Conservation (phyloP, 2,329 filamentous ascomycete species). For the Fusarium anguioides region DNA sequence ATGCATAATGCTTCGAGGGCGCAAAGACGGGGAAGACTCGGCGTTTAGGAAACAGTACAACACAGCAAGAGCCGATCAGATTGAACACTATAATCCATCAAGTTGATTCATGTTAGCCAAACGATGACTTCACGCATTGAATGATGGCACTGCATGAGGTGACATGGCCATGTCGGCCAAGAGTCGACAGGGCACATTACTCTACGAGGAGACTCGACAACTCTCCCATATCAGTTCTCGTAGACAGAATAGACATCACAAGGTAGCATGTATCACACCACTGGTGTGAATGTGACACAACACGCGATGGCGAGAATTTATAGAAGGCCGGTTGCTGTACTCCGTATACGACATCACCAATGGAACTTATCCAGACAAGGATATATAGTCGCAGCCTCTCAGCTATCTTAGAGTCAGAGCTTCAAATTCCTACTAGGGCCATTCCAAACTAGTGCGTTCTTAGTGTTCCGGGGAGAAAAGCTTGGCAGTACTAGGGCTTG, state of each 20-base stretch:
- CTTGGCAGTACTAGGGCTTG: conserved; percentile 37
- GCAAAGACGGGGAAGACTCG: conserved; percentile 38
- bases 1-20: conserved; percentile 10
- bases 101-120: background rate
- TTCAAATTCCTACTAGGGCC: conserved; percentile 15
- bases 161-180: conserved; percentile 1
- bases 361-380: background rate
- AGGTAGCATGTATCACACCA: conserved; percentile 18
- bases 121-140: background rate
- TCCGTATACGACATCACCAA: background rate
- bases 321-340: background rate
- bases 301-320: background rate
- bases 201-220: background rate
- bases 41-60: conserved; percentile 36
- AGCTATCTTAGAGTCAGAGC: conserved; percentile 21
- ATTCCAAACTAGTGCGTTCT: conserved; percentile 21
- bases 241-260: conserved; percentile 10
- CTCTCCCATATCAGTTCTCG: conserved; percentile 5
- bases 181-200: background rate
- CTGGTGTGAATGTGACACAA: conserved; percentile 1
- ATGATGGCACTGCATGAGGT: background rate
- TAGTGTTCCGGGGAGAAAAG: conserved; percentile 37
- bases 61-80: conserved; percentile 18
- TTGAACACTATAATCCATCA: conserved; percentile 16
- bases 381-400: conserved; percentile 5